These are phyloP conservation scores for Penicilliopsis zonata DNA, from an alignment of 495 filamentous ascomycete genomes.

Conservation along the genomic window DNA sequence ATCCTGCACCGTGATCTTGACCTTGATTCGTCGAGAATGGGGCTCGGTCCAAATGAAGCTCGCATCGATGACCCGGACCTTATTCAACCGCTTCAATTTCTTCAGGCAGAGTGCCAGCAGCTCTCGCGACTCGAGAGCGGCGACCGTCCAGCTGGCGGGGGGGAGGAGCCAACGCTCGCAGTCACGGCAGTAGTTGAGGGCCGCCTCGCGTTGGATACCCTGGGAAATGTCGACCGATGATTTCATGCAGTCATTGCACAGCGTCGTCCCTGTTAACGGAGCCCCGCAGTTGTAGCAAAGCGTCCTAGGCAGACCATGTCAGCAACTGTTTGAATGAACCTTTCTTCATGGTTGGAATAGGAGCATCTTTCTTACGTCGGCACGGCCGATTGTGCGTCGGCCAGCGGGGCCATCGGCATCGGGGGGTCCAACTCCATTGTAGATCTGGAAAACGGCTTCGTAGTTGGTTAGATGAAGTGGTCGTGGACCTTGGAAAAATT, in stretches of 20 bases:
- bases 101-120: constrained; percentile 80
- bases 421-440: too few species aligned
- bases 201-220: constrained; percentile 78
- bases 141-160: constrained; percentile 72
- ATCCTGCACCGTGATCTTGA: constrained; percentile 86
- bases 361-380: too few species aligned
- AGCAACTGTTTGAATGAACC: constrained; percentile 9
- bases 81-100: constrained; percentile 66
- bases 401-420: too few species aligned
- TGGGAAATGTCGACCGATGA: constrained; percentile 86
- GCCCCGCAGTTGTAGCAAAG: constrained; percentile 92
- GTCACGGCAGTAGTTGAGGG: constrained; percentile 74
- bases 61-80: constrained; percentile 87
- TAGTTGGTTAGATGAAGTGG: too few species aligned
- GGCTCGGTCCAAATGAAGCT: constrained; percentile 98
- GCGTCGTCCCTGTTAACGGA: constrained; percentile 81
- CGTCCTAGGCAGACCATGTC: constrained; percentile 47
- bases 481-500: too few species aligned
- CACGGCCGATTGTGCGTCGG: too few species aligned
- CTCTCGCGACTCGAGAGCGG: constrained; percentile 74
- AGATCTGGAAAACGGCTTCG: too few species aligned
- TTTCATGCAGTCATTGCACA: constrained; percentile 91
- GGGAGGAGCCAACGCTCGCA: constrained; percentile 93
- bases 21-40: constrained; percentile 76
- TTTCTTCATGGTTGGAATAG: too few species aligned